phyloP scores from a whole-genome alignment of 345 rosid species.

The Geranium brycei region DNA sequence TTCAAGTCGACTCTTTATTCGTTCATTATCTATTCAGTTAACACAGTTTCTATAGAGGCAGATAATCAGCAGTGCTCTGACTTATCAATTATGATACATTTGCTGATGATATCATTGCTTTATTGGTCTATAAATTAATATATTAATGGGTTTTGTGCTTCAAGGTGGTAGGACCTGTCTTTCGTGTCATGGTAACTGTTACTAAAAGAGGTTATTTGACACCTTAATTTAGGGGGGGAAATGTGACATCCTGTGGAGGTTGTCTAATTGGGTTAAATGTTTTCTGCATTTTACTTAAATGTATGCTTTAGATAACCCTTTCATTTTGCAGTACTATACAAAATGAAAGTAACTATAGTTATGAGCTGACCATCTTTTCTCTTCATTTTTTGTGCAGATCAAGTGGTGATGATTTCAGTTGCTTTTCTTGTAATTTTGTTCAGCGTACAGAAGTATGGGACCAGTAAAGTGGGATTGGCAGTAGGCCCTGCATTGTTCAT shows the following conservation, averaged over 20 bases:
- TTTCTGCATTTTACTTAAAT: neutral
- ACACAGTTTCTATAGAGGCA: neutral
- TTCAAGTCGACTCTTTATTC: neutral
- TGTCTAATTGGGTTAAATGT: neutral
- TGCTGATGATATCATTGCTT: neutral
- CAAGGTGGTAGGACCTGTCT: neutral
- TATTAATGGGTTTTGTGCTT: neutral
- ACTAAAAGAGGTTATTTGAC: neutral
- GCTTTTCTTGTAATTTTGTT: conserved; percentile 83
- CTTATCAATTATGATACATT: too few relatives aligned
- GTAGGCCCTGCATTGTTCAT: conserved; percentile 90
- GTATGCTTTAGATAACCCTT: neutral
- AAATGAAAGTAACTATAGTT: conserved; percentile 2
- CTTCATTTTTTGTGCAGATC: conserved; percentile 43
- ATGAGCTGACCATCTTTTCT: conserved; percentile 12
- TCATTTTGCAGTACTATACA: neutral
- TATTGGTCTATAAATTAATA: too few relatives aligned
- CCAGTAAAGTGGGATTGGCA: conserved; percentile 93
- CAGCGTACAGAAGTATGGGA: conserved; percentile 95
- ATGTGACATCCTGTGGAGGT: neutral
- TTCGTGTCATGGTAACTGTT: neutral
- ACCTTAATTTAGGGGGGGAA: neutral
- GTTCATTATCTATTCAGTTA: neutral
- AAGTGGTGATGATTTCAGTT: conserved; percentile 87
- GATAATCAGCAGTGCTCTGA: neutral